These are phyloP conservation scores for Aureobasidium melanogenum DNA, from an alignment of 2,329 filamentous ascomycete genomes.

Conservation along the genomic window DNA sequence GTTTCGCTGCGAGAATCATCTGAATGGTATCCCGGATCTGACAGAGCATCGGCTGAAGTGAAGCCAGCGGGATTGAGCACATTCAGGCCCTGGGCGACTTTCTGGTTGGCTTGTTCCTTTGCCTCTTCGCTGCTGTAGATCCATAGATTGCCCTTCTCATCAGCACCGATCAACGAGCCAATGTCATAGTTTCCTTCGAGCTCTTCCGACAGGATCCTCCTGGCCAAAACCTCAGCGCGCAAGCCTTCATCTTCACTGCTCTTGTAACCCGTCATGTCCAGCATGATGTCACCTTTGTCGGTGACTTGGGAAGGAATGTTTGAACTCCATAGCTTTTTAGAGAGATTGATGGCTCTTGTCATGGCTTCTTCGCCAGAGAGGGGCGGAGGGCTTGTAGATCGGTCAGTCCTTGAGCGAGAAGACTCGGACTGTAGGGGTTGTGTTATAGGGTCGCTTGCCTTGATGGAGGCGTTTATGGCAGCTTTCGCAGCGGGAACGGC, in stretches of 20 bases:
- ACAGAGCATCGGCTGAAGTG: slow-evolving; percentile 67
- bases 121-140: slow-evolving; percentile 98
- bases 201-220: slow-evolving; percentile 87
- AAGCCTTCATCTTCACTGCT: slow-evolving; percentile 87
- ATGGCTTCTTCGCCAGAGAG: slow-evolving; percentile 66
- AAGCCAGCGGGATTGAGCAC: slow-evolving; percentile 44
- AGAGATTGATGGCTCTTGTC: slow-evolving; percentile 72
- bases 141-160: slow-evolving; percentile 96
- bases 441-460: slow-evolving; percentile 19
- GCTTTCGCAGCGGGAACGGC: slow-evolving; percentile 38
- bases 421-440: slow-evolving; percentile 18
- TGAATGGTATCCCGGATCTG: slow-evolving; percentile 91
- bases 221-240: slow-evolving; percentile 83
- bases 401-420: slow-evolving; percentile 17
- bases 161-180: slow-evolving; percentile 85
- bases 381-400: slow-evolving; percentile 70
- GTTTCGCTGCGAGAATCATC: slow-evolving; percentile 58
- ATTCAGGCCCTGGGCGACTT: slow-evolving; percentile 28
- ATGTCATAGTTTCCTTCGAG: slow-evolving; percentile 94
- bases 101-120: slow-evolving; percentile 75
- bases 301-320: slow-evolving; percentile 94
- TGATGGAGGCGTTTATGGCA: slow-evolving; percentile 27
- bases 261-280: slow-evolving; percentile 97
- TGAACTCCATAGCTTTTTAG: slow-evolving; percentile 75
- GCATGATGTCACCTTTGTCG: slow-evolving; percentile 86